Evolutionary conservation across 2,329 filamentous ascomycete species (phyloP).

Genomic region (Paracorniculantispora psalliotae): DNA sequence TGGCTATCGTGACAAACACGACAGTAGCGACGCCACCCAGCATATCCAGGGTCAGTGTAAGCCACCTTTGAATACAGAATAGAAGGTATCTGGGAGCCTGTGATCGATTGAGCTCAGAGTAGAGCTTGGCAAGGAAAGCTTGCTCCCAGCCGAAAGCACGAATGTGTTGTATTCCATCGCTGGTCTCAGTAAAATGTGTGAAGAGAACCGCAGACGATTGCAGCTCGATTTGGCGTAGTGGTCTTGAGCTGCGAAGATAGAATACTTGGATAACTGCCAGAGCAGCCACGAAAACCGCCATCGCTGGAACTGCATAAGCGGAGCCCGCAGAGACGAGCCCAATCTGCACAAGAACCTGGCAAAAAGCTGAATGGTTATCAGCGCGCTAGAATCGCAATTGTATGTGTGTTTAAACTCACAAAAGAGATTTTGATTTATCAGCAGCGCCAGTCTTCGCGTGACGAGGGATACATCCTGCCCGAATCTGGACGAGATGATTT

Average conservation of each 20-base stretch:
- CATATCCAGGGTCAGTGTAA: slow-evolving; percentile 39
- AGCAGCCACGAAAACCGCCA: slow-evolving; percentile 29
- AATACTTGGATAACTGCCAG: slow-evolving; percentile 19
- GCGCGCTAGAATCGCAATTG: too few species aligned
- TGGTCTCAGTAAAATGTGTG: slow-evolving; percentile 33
- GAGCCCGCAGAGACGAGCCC: slow-evolving; percentile 21
- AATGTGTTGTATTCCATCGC: slow-evolving; percentile 21
- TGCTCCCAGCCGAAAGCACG: slow-evolving; percentile 20
- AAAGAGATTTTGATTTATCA: not conserved
- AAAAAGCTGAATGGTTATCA: not conserved
- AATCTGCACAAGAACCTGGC: slow-evolving; percentile 21
- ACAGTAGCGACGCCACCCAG: slow-evolving; percentile 26
- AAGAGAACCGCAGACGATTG: slow-evolving; percentile 45
- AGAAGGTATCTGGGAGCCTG: slow-evolving; percentile 30
- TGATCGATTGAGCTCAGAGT: slow-evolving; percentile 32
- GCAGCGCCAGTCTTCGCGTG: not conserved
- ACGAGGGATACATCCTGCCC: slow-evolving; percentile 5
- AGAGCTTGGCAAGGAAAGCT: slow-evolving; percentile 36
- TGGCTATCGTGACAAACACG: slow-evolving; percentile 30
- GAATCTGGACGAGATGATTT: not conserved
- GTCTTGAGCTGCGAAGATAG: slow-evolving; percentile 46
- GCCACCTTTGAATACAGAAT: slow-evolving; percentile 41
- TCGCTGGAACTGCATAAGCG: slow-evolving; percentile 21
- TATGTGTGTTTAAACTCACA: not conserved
- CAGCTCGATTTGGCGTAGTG: slow-evolving; percentile 49